Percentiles rank a stretch among this genome's conserved stretches.
These are phyloP conservation scores for Termitomyces eurrhizus DNA, from an alignment of 768 basidiomycete species.

Conservation along the genomic window DNA sequence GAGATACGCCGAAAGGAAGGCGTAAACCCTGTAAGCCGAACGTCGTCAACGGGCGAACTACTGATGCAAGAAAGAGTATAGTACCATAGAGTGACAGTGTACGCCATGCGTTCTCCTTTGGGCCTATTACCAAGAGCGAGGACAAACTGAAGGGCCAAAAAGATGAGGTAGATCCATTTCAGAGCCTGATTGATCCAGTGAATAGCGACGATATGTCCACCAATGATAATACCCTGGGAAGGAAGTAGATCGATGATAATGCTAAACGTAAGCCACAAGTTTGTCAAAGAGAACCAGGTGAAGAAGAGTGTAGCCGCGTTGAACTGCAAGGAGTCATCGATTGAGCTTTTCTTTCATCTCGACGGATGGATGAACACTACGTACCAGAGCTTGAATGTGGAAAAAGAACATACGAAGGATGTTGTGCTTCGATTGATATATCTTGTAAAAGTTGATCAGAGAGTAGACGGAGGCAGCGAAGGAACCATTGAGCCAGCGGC, in stretches of 20 bases:
- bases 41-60: not conserved
- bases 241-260: slow-evolving; percentile 91
- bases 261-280: slow-evolving; percentile 92
- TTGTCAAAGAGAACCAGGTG: slow-evolving; percentile 91
- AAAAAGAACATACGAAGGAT: slow-evolving; percentile 94
- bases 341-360: not conserved
- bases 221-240: slow-evolving; percentile 48
- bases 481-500: slow-evolving; percentile 95
- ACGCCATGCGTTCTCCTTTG: slow-evolving; percentile 79
- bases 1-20: slow-evolving; percentile 80
- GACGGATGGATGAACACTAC: slow-evolving; percentile 21
- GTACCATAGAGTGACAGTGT: slow-evolving; percentile 73
- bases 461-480: slow-evolving; percentile 92
- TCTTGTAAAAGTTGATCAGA: slow-evolving; percentile 83
- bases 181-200: slow-evolving; percentile 83
- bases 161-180: slow-evolving; percentile 87
- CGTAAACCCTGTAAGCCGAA: slow-evolving; percentile 60
- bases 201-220: slow-evolving; percentile 68
- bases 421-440: slow-evolving; percentile 85
- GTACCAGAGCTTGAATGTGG: slow-evolving; percentile 85
- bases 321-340: slow-evolving; percentile 44
- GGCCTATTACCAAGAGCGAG: slow-evolving; percentile 75
- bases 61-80: slow-evolving; percentile 12
- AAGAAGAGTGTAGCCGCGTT: slow-evolving; percentile 82
- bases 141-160: slow-evolving; percentile 63